Conservation (phyloP, 139 green algal genomes). For the Eudorina sp. region DNA sequence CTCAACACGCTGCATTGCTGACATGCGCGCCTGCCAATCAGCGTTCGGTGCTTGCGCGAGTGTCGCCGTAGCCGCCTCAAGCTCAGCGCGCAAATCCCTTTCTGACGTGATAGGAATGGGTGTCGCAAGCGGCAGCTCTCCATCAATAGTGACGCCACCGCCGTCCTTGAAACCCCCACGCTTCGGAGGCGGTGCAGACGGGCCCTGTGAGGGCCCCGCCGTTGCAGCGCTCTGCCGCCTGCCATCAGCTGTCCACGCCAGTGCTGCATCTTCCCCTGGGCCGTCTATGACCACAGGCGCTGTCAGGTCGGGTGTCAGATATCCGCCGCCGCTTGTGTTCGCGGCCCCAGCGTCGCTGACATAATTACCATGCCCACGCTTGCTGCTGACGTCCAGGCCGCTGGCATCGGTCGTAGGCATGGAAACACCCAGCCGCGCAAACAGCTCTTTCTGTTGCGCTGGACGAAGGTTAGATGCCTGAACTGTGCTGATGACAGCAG, state of each 20-base stretch:
- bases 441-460: constrained; percentile 53
- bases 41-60: constrained; percentile 55
- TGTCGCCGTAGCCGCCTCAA: constrained; percentile 59
- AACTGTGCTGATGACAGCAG: constrained; percentile 55
- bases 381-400: not conserved
- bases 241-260: not conserved
- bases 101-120: constrained; percentile 62
- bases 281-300: not conserved
- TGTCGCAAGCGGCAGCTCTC: constrained; percentile 55
- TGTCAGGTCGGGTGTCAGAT: not conserved
- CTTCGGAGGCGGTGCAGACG: not conserved
- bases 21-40: constrained; percentile 66
- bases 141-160: constrained; percentile 55
- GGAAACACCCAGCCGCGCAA: constrained; percentile 36
- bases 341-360: not conserved
- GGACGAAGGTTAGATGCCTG: constrained; percentile 54
- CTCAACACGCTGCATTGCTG: constrained; percentile 80
- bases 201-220: not conserved
- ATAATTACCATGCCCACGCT: not conserved
- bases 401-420: not conserved
- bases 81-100: constrained; percentile 65
- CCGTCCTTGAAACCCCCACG: constrained; percentile 62
- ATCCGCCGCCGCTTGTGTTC: not conserved
- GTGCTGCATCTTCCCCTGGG: not conserved
- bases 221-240: constrained; percentile 4